Conservation (phyloP, 2,329 filamentous ascomycete species). For the Trichoderma brevicompactum region DNA sequence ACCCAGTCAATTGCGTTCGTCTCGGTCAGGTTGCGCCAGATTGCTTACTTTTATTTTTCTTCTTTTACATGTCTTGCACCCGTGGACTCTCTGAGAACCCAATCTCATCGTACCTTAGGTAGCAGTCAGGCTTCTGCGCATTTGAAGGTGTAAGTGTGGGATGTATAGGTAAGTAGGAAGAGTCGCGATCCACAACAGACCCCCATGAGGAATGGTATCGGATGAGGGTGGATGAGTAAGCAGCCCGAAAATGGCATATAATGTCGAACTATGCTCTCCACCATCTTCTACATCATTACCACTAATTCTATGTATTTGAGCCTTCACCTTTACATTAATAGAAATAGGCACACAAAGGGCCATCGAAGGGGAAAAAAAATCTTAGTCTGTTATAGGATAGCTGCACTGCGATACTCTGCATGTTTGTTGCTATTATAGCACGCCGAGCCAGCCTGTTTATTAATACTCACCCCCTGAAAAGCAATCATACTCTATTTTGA, state of each 20-base stretch:
- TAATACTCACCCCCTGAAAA: too few species aligned
- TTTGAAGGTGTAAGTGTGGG: neutral
- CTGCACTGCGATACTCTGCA: too few species aligned
- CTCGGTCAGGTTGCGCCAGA: neutral
- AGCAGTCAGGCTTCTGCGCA: neutral
- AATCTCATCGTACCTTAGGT: neutral
- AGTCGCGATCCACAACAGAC: neutral
- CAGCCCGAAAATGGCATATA: neutral
- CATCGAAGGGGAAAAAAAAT: too few species aligned
- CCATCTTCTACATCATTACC: too few species aligned
- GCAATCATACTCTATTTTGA: neutral
- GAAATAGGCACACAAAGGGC: too few species aligned
- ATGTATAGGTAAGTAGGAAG: neutral
- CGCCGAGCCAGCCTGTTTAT: too few species aligned
- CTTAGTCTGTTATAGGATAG: too few species aligned
- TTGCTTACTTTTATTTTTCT: conserved; percentile 3
- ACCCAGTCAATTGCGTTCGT: neutral
- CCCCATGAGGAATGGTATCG: neutral
- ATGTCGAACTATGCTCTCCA: neutral
- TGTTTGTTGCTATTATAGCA: too few species aligned
- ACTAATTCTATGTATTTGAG: too few species aligned
- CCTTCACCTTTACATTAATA: too few species aligned
- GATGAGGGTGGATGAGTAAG: conserved; percentile 1
- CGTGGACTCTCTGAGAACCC: conserved; percentile 1
- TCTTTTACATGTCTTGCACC: conserved; percentile 14